Evolutionary conservation across 495 filamentous ascomycete genomes (phyloP).

Genomic region (Margaritispora aquatica): DNA sequence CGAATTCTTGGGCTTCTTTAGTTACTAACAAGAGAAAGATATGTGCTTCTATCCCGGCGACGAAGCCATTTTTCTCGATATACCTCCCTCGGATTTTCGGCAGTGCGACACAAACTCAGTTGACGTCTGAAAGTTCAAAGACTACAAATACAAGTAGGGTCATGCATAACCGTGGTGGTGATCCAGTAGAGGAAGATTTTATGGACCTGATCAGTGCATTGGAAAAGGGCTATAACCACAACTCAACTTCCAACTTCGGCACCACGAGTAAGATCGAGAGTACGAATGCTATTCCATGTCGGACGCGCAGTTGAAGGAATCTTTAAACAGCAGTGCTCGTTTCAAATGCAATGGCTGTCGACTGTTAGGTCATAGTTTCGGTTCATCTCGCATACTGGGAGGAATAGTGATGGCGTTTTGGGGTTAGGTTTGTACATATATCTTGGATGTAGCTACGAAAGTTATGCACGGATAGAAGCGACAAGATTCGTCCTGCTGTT

Average conservation of each 20-base stretch:
- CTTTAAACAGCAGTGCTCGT: background rate
- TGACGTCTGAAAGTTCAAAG: background rate
- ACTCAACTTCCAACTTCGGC: slow-evolving; percentile 41
- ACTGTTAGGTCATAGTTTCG: too few species aligned
- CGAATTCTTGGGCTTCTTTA: background rate
- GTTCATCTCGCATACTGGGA: background rate
- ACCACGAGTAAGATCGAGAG: background rate
- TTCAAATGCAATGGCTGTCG: background rate
- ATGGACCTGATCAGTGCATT: slow-evolving; percentile 36
- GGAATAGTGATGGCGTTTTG: background rate
- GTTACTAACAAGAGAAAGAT: slow-evolving; percentile 29
- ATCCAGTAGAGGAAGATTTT: background rate
- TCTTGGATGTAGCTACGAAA: background rate
- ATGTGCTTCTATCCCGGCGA: slow-evolving; percentile 49
- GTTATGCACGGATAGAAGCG: background rate
- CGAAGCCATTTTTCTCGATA: slow-evolving; percentile 43
- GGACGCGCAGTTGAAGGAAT: background rate
- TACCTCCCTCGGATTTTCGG: slow-evolving; percentile 36
- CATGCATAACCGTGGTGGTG: background rate
- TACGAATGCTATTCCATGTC: background rate
- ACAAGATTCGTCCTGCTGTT: background rate
- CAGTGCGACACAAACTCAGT: background rate
- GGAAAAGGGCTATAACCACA: slow-evolving; percentile 49
- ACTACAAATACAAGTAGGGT: background rate
- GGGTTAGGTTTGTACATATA: background rate